phyloP scores from a whole-genome alignment of 352 stramenopile species.

The Globisporangium cederbergense region DNA sequence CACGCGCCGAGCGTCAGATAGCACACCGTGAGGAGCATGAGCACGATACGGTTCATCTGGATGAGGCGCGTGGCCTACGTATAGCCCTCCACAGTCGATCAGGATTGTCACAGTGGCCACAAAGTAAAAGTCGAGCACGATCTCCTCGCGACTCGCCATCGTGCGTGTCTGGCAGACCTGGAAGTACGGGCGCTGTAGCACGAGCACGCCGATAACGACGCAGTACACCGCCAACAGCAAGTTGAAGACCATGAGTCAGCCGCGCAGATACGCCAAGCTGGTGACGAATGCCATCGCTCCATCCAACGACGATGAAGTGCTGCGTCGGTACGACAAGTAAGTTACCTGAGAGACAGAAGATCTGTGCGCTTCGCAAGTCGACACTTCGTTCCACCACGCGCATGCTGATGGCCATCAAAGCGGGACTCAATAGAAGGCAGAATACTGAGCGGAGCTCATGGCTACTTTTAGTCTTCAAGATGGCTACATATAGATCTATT shows the following conservation, averaged over 20 bases:
- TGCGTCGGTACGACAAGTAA: neutral
- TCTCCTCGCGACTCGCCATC: neutral
- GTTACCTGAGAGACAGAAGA: neutral
- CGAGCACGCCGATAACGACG: constrained; percentile 1
- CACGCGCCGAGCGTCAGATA: constrained; percentile 2
- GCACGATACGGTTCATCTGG: constrained; percentile 1
- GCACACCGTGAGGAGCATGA: constrained; percentile 1
- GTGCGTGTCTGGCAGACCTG: neutral
- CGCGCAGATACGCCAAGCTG: neutral
- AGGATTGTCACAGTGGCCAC: neutral
- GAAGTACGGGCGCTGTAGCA: neutral
- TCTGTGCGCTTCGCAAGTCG: neutral
- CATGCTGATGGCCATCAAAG: too few species aligned
- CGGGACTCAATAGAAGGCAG: neutral
- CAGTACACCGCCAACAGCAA: constrained; percentile 1
- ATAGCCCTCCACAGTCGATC: neutral
- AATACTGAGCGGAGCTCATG: neutral
- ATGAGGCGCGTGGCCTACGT: neutral
- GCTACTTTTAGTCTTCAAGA: neutral
- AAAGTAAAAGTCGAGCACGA: constrained; percentile 7
- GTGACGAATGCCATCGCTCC: neutral
- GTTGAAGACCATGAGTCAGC: constrained; percentile 8
- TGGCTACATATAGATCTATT: constrained; percentile 8
- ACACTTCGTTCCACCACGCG: too few species aligned
- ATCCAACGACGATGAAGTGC: neutral